Evolutionary conservation across 805 yeast species (phyloP).

Genomic region (Starmerella apis): DNA sequence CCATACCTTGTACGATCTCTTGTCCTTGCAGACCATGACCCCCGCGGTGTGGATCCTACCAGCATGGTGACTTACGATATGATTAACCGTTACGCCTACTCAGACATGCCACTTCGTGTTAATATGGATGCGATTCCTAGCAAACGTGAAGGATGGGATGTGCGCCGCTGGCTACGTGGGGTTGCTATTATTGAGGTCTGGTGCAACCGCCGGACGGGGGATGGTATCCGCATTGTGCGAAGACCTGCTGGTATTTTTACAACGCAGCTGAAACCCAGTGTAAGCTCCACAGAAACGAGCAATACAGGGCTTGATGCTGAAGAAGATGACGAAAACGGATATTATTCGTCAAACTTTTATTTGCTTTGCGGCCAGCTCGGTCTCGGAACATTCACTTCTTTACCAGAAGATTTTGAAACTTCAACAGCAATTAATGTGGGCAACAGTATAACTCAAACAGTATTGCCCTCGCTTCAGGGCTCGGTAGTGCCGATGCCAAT

Average conservation of each 20-base stretch:
- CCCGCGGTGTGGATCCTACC: constrained; percentile 37
- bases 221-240: constrained; percentile 42
- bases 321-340: constrained; percentile 7
- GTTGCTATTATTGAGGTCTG: constrained; percentile 46
- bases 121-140: constrained; percentile 27
- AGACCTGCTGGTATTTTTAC: constrained; percentile 52
- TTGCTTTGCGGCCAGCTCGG: constrained; percentile 18
- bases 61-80: constrained; percentile 58
- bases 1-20: constrained; percentile 54
- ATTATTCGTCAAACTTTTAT: constrained; percentile 18
- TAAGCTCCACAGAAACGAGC: not conserved
- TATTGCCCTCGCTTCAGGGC: not conserved
- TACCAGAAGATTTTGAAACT: not conserved
- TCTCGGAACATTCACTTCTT: constrained; percentile 10
- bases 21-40: constrained; percentile 34
- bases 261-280: constrained; percentile 16
- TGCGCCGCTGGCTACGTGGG: constrained; percentile 51
- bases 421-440: not conserved
- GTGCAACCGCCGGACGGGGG: constrained; percentile 44
- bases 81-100: constrained; percentile 53
- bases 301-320: not conserved
- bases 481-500: constrained; percentile 34
- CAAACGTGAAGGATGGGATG: constrained; percentile 25
- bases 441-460: not conserved
- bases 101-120: constrained; percentile 49